These are phyloP conservation scores for Stagonosporopsis cucurbitacearum DNA, from an alignment of 2,329 filamentous ascomycete species.

Conservation along the genomic window DNA sequence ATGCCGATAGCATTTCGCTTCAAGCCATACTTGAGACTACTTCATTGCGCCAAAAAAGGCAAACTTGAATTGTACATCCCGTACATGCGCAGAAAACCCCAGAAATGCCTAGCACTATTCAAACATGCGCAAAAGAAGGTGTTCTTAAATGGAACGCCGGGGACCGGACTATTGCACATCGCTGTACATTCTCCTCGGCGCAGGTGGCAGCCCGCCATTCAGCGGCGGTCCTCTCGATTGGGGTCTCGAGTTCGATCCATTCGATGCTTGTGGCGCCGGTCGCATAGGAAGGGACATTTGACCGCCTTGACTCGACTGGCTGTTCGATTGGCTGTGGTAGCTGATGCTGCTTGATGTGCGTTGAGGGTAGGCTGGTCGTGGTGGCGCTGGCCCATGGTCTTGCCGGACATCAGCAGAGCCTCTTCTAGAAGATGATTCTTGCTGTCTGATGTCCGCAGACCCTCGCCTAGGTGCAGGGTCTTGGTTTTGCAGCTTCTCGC, in stretches of 20 bases:
- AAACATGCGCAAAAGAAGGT: slow-evolving; percentile 6
- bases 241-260: slow-evolving; percentile 36
- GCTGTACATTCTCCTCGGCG: slow-evolving; percentile 43
- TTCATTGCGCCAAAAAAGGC: slow-evolving; percentile 6
- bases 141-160: neutral
- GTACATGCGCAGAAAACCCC: slow-evolving; percentile 4
- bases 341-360: slow-evolving; percentile 53
- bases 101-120: slow-evolving; percentile 8
- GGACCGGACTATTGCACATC: slow-evolving; percentile 33
- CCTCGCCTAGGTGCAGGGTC: slow-evolving; percentile 37
- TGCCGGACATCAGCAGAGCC: slow-evolving; percentile 33
- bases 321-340: slow-evolving; percentile 29
- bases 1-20: slow-evolving; percentile 6
- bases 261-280: slow-evolving; percentile 48
- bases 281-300: slow-evolving; percentile 56
- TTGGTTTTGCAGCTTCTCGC: slow-evolving; percentile 48
- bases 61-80: slow-evolving; percentile 7
- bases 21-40: slow-evolving; percentile 6
- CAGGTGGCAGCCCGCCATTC: slow-evolving; percentile 37
- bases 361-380: slow-evolving; percentile 50
- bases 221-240: slow-evolving; percentile 31
- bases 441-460: slow-evolving; percentile 33
- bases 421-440: slow-evolving; percentile 37
- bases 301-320: slow-evolving; percentile 13
- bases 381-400: slow-evolving; percentile 35